Percentiles rank a stretch among this genome's conserved stretches.
Conservation (phyloP, 192 early-diverging fungal genomes). For the Gonapodya prolifera region DNA sequence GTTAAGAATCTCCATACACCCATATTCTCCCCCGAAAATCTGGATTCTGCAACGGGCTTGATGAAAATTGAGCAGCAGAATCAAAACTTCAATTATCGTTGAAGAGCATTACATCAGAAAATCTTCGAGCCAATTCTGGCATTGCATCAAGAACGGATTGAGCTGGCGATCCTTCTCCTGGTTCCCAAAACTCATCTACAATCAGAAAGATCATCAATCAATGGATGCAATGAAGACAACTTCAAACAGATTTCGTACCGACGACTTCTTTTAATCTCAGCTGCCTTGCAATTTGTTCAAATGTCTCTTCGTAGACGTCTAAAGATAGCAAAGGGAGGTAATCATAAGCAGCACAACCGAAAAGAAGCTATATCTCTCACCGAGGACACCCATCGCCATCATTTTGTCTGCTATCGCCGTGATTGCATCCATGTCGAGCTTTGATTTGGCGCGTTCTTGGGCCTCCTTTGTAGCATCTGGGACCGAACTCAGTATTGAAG, state of each 20-base stretch:
- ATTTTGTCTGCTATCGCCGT: constrained; percentile 25
- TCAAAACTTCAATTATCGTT: too few relatives aligned
- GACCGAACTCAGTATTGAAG: too few relatives aligned
- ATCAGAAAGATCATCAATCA: not conserved
- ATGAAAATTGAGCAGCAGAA: too few relatives aligned
- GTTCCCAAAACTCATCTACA: constrained; percentile 2
- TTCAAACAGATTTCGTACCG: not conserved
- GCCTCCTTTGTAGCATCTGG: not conserved
- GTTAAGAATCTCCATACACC: too few relatives aligned
- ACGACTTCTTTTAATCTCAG: constrained; percentile 21
- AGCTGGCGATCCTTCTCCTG: not conserved
- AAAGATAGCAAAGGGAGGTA: not conserved
- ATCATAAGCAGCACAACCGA: not conserved
- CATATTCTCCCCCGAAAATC: too few relatives aligned
- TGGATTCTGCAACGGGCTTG: too few relatives aligned
- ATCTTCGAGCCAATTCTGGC: not conserved
- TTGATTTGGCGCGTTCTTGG: not conserved
- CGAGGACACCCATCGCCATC: constrained; percentile 24
- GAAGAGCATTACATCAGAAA: too few relatives aligned
- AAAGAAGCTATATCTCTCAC: constrained; percentile 17
- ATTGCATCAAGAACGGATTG: not conserved
- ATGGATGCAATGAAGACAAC: not conserved
- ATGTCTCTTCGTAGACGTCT: constrained; percentile 29
- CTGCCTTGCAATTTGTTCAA: constrained; percentile 29
- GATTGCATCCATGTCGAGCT: constrained; percentile 18